These are phyloP conservation scores for Xylaria hypoxylon DNA, from an alignment of 2,329 filamentous ascomycete genomes.

Conservation along the genomic window DNA sequence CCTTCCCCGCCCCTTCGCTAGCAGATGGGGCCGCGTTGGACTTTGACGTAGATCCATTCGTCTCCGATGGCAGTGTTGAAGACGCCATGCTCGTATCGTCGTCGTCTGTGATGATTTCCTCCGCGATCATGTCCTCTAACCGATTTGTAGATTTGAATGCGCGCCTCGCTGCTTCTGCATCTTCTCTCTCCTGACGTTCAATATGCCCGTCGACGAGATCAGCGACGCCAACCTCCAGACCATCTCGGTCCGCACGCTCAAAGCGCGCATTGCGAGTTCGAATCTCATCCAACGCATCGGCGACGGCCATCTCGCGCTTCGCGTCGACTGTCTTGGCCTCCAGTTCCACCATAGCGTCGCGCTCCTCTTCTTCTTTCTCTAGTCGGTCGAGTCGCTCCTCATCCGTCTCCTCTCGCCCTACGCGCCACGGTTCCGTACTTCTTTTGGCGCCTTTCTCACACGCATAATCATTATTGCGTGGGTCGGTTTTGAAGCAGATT, in stretches of 20 bases:
- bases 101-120: constrained; percentile 53
- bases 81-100: constrained; percentile 27
- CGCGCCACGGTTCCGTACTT: constrained; percentile 92
- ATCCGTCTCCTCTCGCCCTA: constrained; percentile 77
- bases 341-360: constrained; percentile 93
- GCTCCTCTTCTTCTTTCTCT: constrained; percentile 81
- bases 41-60: constrained; percentile 14
- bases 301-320: constrained; percentile 94
- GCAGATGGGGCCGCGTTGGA: constrained; percentile 43
- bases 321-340: constrained; percentile 95
- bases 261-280: constrained; percentile 89
- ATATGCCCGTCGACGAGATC: constrained; percentile 68
- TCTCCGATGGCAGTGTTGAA: constrained; percentile 16
- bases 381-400: constrained; percentile 87
- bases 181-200: constrained; percentile 79
- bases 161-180: constrained; percentile 80
- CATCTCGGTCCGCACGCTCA: constrained; percentile 78
- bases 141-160: constrained; percentile 78
- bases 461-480: constrained; percentile 92
- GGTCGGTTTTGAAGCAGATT: constrained; percentile 72
- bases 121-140: constrained; percentile 64
- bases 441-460: constrained; percentile 84
- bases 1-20: constrained; percentile 32
- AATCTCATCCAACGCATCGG: constrained; percentile 95
- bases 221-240: constrained; percentile 67